These are phyloP conservation scores for Thraustochytrium sp. DNA, from an alignment of 352 stramenopile genomes.

Conservation along the genomic window DNA sequence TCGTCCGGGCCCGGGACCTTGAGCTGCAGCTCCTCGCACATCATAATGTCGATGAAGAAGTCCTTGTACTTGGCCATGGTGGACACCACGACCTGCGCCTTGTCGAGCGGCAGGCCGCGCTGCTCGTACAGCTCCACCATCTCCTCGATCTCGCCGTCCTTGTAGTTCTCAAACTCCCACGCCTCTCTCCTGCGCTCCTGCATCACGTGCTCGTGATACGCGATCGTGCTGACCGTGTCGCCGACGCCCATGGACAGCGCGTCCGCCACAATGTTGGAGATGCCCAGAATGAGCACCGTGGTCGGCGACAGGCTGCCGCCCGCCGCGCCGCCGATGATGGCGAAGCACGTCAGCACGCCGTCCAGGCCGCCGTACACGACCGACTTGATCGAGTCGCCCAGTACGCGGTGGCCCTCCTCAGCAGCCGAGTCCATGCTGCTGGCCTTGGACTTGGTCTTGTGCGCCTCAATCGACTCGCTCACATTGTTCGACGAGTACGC, in stretches of 20 bases:
- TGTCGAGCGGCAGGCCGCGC: conserved; percentile 76
- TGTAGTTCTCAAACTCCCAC: conserved; percentile 87
- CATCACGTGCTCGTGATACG: conserved; percentile 83
- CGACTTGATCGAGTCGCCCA: conserved; percentile 35
- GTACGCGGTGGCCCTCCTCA: conserved; percentile 18
- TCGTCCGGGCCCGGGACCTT: conserved; percentile 71
- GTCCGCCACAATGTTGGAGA: conserved; percentile 88
- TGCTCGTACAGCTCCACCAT: conserved; percentile 93
- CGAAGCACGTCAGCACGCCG: conserved; percentile 91
- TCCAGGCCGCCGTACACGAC: conserved; percentile 90
- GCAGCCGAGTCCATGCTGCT: too few relatives aligned
- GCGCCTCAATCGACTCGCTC: not conserved
- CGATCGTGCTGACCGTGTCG: conserved; percentile 86
- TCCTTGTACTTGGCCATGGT: conserved; percentile 94
- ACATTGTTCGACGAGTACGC: conserved; percentile 3
- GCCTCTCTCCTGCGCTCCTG: conserved; percentile 79
- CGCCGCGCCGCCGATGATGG: conserved; percentile 84
- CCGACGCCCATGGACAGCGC: conserved; percentile 88
- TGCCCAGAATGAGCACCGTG: conserved; percentile 88
- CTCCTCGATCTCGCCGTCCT: conserved; percentile 88
- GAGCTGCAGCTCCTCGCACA: conserved; percentile 89
- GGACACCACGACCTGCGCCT: conserved; percentile 79
- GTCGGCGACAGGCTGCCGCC: conserved; percentile 73
- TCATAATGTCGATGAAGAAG: conserved; percentile 95
- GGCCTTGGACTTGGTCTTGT: not conserved